Percentiles rank a stretch among this genome's conserved stretches.
These are phyloP conservation scores for Naematelia encephala DNA, from an alignment of 768 basidiomycete genomes.

Conservation along the genomic window DNA sequence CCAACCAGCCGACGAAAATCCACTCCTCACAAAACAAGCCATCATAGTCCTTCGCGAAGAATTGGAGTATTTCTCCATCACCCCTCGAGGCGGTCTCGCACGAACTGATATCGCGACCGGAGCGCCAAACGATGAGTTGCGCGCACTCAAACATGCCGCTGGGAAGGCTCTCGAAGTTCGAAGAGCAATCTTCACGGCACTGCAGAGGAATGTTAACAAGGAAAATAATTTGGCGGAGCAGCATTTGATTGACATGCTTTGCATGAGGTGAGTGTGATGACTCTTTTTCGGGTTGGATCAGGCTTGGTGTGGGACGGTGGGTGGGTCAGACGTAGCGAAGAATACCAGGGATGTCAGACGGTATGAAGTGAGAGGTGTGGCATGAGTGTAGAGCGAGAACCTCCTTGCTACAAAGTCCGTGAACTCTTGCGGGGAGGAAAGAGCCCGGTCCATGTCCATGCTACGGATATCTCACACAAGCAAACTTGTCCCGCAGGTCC, in stretches of 20 bases:
- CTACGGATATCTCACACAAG: too few species aligned
- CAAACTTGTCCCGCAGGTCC: too few species aligned
- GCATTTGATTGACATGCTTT: constrained; percentile 99
- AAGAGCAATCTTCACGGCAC: constrained; percentile 89
- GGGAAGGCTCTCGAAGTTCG: constrained; percentile 84
- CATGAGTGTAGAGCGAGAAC: too few species aligned
- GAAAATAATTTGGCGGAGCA: constrained; percentile 99
- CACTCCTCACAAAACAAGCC: constrained; percentile 89
- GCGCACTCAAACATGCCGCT: constrained; percentile 78
- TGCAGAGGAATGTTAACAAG: constrained; percentile 98
- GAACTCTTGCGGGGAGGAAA: too few species aligned
- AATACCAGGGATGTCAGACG: too few species aligned
- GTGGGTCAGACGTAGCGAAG: too few species aligned
- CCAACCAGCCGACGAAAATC: constrained; percentile 61
- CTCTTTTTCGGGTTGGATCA: neutral
- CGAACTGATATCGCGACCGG: constrained; percentile 25
- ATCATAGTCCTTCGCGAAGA: constrained; percentile 98
- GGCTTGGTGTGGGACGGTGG: too few species aligned
- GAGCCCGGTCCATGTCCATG: too few species aligned
- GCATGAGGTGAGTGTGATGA: constrained; percentile 79
- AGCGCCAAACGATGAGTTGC: constrained; percentile 63
- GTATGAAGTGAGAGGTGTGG: too few species aligned
- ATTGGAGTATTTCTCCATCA: constrained; percentile 96
- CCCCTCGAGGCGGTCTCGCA: constrained; percentile 48
- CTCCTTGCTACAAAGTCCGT: too few species aligned